Base-by-base conservation (phyloP, 306 rosid genomes). In the Datisca glomerata region DNA sequence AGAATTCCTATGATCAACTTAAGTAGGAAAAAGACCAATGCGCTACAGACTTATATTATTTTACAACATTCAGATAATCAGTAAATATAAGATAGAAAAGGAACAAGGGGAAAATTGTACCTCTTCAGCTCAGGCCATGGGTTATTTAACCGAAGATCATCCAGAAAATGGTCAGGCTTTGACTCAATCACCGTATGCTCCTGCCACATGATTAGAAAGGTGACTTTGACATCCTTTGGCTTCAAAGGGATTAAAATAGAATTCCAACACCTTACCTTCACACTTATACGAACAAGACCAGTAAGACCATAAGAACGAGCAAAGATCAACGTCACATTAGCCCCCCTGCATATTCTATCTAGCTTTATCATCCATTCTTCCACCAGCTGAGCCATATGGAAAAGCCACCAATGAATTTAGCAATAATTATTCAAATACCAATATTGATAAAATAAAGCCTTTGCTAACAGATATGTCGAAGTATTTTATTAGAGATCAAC, bases 291-390 rank as follows among this genome's bases (percentile, higher is more conserved):
- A 47, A 89, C 83, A 56, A 89, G 71, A 47, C 97, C 97, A 34
- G 93, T 68, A 47, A 89, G 89, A 49, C 97, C 97, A 59, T 89
- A 89, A 45, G 97, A 83, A 55, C 97, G 95, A 64, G 95, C 97
- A 67, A 80, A 64, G 23, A 89, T 49, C 75, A 80, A 55, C 50
- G 70, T 75, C 57, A 80, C 91, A 71, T 89, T 78, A 6, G 80
- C 84, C 64, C 70, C 69, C 73, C 92, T 63, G 56, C 98, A 89
- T 58, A 89, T 80, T 55, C 52, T 73, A 46, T 80, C 98, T 46
- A 89, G 98, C 86, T 80, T 89, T 58, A 89, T 43, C 85, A 78
- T 73, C 12, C 86, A 78, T 59, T 60, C 76, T 60, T 89, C 98
- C 65, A 62, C 84, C 53, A 83, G 72, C 97, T 83, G 86, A 48